A percentile compares a stretch with the other conserved stretches of the same genome.
These are phyloP conservation scores for Oryza coarctata DNA, from an alignment of 176 grass and related monocot genomes.

Conservation along the genomic window DNA sequence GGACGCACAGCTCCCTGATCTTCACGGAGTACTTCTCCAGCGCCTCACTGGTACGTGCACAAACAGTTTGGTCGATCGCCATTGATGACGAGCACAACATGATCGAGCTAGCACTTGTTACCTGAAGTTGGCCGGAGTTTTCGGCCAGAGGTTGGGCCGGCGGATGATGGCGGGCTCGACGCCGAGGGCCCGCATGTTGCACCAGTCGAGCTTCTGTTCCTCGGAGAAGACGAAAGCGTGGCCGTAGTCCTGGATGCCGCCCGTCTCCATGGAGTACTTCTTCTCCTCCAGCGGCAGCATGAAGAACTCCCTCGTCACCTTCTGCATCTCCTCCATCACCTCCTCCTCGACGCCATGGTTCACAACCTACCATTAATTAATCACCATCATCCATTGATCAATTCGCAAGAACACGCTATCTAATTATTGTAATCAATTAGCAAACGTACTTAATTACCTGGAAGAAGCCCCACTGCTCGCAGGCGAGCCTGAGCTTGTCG, in stretches of 20 bases:
- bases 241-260: conserved; percentile 83
- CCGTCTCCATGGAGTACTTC: conserved; percentile 71
- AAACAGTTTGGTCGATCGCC: conserved; percentile 73
- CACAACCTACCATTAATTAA: not conserved
- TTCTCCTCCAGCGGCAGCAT: conserved; percentile 60
- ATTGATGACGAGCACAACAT: conserved; percentile 65
- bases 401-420: no score
- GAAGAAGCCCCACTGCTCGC: conserved; percentile 92
- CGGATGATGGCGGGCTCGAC: not conserved
- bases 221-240: conserved; percentile 91
- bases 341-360: not conserved
- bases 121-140: conserved; percentile 51
- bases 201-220: conserved; percentile 94
- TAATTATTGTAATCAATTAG: no score
- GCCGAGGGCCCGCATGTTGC: conserved; percentile 64
- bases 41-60: conserved; percentile 23
- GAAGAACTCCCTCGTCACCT: not conserved
- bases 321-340: not conserved
- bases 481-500: conserved; percentile 47
- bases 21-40: conserved; percentile 60
- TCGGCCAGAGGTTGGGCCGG: conserved; percentile 65
- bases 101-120: not conserved
- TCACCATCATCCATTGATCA: not conserved
- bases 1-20: conserved; percentile 56
- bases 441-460: conserved; percentile 24